These are phyloP conservation scores for Porcisia hertigi DNA, from an alignment of 208 protist species.

Conservation along the genomic window DNA sequence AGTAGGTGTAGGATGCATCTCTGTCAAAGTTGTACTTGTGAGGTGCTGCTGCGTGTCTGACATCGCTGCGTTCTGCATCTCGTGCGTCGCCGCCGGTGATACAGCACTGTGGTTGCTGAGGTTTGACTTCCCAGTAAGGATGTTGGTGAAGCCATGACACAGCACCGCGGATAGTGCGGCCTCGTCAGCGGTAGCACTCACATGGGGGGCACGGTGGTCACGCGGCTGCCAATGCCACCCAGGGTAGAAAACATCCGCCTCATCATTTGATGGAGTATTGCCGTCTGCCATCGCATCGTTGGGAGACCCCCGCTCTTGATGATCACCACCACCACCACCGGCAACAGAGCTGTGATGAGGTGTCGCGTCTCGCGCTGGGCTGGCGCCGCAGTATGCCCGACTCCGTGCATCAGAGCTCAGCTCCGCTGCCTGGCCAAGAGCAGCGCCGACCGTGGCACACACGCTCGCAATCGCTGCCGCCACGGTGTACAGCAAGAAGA, in stretches of 20 bases:
- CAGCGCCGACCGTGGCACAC: conserved; percentile 30
- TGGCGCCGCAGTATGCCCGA: conserved; percentile 39
- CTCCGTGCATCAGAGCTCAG: conserved; percentile 25
- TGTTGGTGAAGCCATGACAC: background rate
- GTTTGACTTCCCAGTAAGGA: background rate
- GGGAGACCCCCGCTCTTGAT: background rate
- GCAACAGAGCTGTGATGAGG: background rate
- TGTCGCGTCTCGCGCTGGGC: conserved; percentile 27
- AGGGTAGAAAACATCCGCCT: background rate
- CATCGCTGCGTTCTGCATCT: background rate
- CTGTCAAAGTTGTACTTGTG: background rate
- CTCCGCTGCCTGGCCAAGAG: conserved; percentile 31
- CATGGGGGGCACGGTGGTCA: background rate
- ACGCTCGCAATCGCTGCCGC: conserved; percentile 36
- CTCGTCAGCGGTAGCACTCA: background rate
- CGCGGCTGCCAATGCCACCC: background rate
- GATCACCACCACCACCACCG: background rate
- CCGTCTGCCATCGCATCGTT: background rate
- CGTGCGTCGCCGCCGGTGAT: background rate
- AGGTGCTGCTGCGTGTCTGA: background rate
- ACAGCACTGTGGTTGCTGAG: background rate
- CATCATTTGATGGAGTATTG: background rate
- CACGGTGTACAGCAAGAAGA: conserved; percentile 42
- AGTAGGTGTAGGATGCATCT: background rate
- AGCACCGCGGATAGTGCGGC: background rate